Percentiles rank a stretch among this genome's conserved stretches.
Evolutionary conservation across 2,329 filamentous ascomycete genomes (phyloP).

Genomic region (Fusarium sp.): DNA sequence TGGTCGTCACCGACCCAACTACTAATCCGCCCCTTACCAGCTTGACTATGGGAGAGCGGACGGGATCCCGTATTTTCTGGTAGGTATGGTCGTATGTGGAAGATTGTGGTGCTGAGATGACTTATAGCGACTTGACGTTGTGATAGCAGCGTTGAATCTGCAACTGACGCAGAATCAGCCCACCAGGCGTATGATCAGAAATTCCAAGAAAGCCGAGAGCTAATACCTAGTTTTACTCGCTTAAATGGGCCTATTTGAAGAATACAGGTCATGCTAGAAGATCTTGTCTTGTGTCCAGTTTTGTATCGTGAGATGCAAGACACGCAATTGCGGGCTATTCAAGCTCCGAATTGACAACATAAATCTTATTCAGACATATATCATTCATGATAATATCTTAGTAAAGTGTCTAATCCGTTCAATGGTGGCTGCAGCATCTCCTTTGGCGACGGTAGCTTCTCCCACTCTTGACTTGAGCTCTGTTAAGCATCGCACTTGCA

Average conservation of each 20-base stretch:
- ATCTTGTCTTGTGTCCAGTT: not conserved
- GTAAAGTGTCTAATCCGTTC: not conserved
- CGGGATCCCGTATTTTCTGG: slow-evolving; percentile 12
- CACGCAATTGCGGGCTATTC: not conserved
- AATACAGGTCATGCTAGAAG: not conserved
- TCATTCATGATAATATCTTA: accelerated
- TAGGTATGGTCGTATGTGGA: slow-evolving; percentile 13
- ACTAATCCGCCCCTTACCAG: slow-evolving; percentile 13
- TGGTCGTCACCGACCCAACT: slow-evolving; percentile 14
- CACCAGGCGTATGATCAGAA: not conserved
- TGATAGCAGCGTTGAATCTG: not conserved
- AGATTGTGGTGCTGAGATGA: not conserved
- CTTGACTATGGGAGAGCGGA: slow-evolving; percentile 12
- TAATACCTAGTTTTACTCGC: too few relatives aligned
- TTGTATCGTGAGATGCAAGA: not conserved
- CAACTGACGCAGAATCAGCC: not conserved
- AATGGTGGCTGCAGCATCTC: not conserved
- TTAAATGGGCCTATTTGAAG: not conserved
- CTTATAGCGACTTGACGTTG: not conserved
- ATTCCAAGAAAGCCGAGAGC: too few relatives aligned
- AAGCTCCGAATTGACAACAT: not conserved
- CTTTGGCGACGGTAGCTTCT: not conserved
- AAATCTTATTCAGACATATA: not conserved
- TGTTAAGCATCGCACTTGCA: not conserved
- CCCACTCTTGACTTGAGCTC: not conserved